phyloP scores from a whole-genome alignment of 1,284 basidiomycete species.

The Rhodotorula sp. region DNA sequence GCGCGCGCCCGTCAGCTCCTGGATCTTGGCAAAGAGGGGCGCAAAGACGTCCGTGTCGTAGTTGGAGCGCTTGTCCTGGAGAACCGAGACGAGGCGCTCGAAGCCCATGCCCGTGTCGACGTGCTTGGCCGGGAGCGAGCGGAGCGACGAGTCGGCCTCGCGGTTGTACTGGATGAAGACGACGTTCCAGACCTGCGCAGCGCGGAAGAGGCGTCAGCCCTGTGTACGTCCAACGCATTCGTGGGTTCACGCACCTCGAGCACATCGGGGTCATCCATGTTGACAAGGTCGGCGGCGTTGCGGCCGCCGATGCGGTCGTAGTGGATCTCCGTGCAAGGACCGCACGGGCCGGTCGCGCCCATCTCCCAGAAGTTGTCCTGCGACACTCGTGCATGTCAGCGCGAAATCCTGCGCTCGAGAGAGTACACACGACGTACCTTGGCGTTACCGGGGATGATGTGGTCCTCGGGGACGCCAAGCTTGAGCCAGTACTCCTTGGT shows the following conservation, averaged over 20 bases:
- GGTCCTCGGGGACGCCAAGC: conserved; percentile 81
- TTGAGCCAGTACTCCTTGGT: conserved; percentile 79
- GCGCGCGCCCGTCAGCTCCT: conserved; percentile 83
- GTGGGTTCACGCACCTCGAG: conserved; percentile 60
- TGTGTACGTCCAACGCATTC: not conserved
- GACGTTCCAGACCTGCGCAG: conserved; percentile 85
- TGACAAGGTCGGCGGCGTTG: conserved; percentile 88
- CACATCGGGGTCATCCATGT: conserved; percentile 92
- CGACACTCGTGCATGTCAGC: too few species aligned
- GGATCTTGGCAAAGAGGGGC: conserved; percentile 85
- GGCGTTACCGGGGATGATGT: conserved; percentile 89
- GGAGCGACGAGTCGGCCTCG: conserved; percentile 80
- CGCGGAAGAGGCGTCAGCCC: too few species aligned
- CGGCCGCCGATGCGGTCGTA: conserved; percentile 93
- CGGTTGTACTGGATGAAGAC: conserved; percentile 99
- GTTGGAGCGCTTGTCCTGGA: conserved; percentile 90
- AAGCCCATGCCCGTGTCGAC: conserved; percentile 99
- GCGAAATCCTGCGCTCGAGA: too few species aligned
- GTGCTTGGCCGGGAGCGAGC: conserved; percentile 83
- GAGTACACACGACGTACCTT: conserved; percentile 54
- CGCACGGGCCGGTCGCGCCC: conserved; percentile 96
- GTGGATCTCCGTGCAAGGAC: conserved; percentile 97
- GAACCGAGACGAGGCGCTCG: conserved; percentile 90
- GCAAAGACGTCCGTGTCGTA: conserved; percentile 96
- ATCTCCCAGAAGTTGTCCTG: conserved; percentile 99